phyloP scores from a whole-genome alignment of 2,329 filamentous ascomycete genomes.

The Stagonosporopsis vannaccii region DNA sequence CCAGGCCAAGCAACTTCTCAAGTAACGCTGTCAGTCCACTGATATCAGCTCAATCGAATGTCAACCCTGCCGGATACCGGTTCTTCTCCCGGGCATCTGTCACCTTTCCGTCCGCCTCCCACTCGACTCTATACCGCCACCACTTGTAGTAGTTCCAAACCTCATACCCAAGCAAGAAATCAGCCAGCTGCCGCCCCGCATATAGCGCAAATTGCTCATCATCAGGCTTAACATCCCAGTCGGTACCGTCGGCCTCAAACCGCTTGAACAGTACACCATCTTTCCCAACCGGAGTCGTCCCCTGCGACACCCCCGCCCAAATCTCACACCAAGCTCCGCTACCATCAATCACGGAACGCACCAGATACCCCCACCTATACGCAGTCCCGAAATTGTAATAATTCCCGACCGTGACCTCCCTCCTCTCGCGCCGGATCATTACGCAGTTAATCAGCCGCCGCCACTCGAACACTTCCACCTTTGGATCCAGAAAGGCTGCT shows the following conservation, averaged over 20 bases:
- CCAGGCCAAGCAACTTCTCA: too few species aligned
- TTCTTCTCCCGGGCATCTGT: slow-evolving; percentile 14
- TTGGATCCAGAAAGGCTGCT: slow-evolving; percentile 22
- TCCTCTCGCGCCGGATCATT: slow-evolving; percentile 23
- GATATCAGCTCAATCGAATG: slow-evolving; percentile 1
- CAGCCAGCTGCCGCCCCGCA: slow-evolving; percentile 13
- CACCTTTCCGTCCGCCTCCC: slow-evolving; percentile 21
- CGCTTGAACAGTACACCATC: slow-evolving; percentile 19
- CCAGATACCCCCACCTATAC: slow-evolving; percentile 22
- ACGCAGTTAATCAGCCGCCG: slow-evolving; percentile 18
- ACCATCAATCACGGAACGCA: slow-evolving; percentile 17
- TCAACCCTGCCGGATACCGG: slow-evolving; percentile 11
- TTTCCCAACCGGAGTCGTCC: slow-evolving; percentile 13
- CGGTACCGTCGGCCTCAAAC: slow-evolving; percentile 2
- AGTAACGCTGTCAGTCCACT: too few species aligned
- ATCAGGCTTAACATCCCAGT: slow-evolving; percentile 7
- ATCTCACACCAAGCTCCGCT: slow-evolving; percentile 21
- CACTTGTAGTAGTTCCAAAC: slow-evolving; percentile 22
- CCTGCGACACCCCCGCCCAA: slow-evolving; percentile 16
- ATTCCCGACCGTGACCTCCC: slow-evolving; percentile 21
- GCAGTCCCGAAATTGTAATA: slow-evolving; percentile 24
- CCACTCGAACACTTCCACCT: slow-evolving; percentile 27
- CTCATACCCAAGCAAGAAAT: slow-evolving; percentile 14
- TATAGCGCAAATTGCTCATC: slow-evolving; percentile 21
- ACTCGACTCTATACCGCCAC: slow-evolving; percentile 16